Conservation (phyloP, 805 yeast genomes). For the baker's yeast (Saccharomyces cerevisiae) region DNA sequence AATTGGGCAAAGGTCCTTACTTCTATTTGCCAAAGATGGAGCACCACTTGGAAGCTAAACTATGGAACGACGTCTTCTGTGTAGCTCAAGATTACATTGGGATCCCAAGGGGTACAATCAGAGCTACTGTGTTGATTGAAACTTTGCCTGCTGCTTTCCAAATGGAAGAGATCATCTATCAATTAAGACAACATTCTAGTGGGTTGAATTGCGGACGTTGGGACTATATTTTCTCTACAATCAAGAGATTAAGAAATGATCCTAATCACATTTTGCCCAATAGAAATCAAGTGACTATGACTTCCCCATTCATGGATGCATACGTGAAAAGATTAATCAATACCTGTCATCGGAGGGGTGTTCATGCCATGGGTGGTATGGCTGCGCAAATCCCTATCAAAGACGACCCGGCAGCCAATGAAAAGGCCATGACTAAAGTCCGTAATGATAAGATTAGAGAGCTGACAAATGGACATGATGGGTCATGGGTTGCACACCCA, state of each 20-base stretch:
- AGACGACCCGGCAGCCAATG: slow-evolving; percentile 54
- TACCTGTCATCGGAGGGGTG: slow-evolving; percentile 69
- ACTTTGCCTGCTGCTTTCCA: slow-evolving; percentile 82
- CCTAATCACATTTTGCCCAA: slow-evolving; percentile 66
- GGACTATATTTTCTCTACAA: slow-evolving; percentile 80
- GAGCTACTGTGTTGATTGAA: slow-evolving; percentile 76
- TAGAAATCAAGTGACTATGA: slow-evolving; percentile 72
- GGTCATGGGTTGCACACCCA: slow-evolving; percentile 87
- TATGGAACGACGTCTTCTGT: slow-evolving; percentile 76
- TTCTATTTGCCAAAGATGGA: slow-evolving; percentile 82
- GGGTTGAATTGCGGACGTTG: slow-evolving; percentile 86
- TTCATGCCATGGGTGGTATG: slow-evolving; percentile 88
- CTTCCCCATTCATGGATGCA: slow-evolving; percentile 71
- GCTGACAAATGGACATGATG: slow-evolving; percentile 73
- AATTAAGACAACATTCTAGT: slow-evolving; percentile 65
- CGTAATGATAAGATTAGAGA: slow-evolving; percentile 69
- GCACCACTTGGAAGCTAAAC: slow-evolving; percentile 71
- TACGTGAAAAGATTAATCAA: slow-evolving; percentile 67
- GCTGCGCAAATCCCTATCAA: slow-evolving; percentile 82
- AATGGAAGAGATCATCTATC: slow-evolving; percentile 75
- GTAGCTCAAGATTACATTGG: slow-evolving; percentile 65
- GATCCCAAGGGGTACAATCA: slow-evolving; percentile 65
- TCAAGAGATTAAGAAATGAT: slow-evolving; percentile 65
- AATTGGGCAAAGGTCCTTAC: slow-evolving; percentile 69
- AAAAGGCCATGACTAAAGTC: slow-evolving; percentile 62